Conservation (phyloP, 768 basidiomycete species). For the Auriculariales sp. region DNA sequence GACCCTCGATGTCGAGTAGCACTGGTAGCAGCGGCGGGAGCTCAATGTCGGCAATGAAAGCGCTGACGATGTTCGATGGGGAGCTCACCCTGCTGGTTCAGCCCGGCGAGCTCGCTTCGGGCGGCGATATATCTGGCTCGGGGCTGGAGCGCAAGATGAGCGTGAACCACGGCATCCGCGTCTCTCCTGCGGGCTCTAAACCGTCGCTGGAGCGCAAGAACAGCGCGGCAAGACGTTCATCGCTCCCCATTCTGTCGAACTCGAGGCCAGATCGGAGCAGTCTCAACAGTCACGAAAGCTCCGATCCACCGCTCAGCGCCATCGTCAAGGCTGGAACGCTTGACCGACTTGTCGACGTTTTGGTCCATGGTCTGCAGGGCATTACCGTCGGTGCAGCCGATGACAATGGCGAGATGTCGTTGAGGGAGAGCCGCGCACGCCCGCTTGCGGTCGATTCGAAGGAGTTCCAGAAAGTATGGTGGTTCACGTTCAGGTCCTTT, state of each 20-base stretch:
- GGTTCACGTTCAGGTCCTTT: conserved; percentile 71
- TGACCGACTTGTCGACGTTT: conserved; percentile 54
- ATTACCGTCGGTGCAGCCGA: conserved; percentile 73
- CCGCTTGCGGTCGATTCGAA: conserved; percentile 55
- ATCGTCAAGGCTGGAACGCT: conserved; percentile 68
- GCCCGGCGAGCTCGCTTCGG: conserved; percentile 15
- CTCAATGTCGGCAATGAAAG: conserved; percentile 19
- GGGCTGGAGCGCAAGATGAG: conserved; percentile 19
- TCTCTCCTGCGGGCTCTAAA: conserved; percentile 47
- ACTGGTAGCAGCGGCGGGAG: background rate
- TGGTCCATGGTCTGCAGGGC: conserved; percentile 63
- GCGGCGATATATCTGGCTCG: too few species aligned
- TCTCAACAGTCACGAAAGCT: conserved; percentile 43
- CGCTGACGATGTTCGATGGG: conserved; percentile 61
- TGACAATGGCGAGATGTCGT: conserved; percentile 74
- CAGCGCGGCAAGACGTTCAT: conserved; percentile 59
- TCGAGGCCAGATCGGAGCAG: conserved; percentile 29
- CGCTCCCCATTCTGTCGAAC: conserved; percentile 61
- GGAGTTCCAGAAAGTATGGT: conserved; percentile 70
- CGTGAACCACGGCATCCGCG: conserved; percentile 64
- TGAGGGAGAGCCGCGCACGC: conserved; percentile 58
- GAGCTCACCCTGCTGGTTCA: conserved; percentile 62
- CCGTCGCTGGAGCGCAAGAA: conserved; percentile 64
- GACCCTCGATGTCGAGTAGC: conserved; percentile 7
- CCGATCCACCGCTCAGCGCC: conserved; percentile 60